Evolutionary conservation across 805 yeast genomes (phyloP), one percentile per base, ranked within the genome.

Genomic region (Lipomyces sp.): DNA sequence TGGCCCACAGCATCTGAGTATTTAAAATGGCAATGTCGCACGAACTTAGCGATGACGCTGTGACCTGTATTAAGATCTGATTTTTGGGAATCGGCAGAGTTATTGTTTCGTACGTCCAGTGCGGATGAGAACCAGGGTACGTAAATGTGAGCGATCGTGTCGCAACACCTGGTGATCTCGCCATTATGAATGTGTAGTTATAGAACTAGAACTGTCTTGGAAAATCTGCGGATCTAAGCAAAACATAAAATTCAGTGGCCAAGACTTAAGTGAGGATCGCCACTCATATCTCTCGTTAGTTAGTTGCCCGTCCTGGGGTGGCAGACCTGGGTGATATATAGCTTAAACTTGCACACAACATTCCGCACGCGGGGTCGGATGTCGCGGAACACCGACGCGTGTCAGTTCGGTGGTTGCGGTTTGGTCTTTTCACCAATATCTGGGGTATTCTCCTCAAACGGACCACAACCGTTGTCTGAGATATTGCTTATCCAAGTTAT

Each of bases 21-120:
- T 86, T 84, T 73, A 85, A 80, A 61, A 88, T 84, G 65, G 87
- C 82, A 70, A 87, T 73, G 73, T 90, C 96, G 59, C 84, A 80
- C 2, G 94, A 90, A 72, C 87, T 88, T 50, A 90, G 77, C 0
- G 89, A 85, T 1, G 85, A 87, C 64, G 84, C 84, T 57, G 80
- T 79, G 32, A 88, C 85, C 70, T 87, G 84, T 11, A 90, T 85
- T 29, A 89, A 79, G 4, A 89, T 73, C 60, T 81, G 81, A 71
- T 80, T 79, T 37, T 80, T 74, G 6, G 80, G 77, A 58, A 86
- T 77, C 2, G 88, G 90, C 30, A 82, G 73, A 35, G 81, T 81
- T 58, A 84, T 80, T 5, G 60, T 50, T 15, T 58, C 66, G 51
- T 64, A 69, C 2, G 64, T 54, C 71, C 70, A 66, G 39, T 64